phyloP scores from a whole-genome alignment of 192 early-diverging fungal species.

The Pilaira anomala region DNA sequence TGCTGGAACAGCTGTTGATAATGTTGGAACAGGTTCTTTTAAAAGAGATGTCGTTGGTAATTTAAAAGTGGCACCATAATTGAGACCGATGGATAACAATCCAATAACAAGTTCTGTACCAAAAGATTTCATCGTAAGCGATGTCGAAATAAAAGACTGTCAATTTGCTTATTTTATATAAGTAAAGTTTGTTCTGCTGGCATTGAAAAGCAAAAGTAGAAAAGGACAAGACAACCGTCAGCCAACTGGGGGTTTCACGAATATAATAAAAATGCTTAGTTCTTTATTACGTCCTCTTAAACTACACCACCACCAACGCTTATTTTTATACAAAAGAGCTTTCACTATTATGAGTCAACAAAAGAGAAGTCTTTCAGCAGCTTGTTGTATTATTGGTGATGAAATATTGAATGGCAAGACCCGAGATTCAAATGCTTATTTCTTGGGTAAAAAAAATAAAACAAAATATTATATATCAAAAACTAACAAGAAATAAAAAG shows the following conservation, averaged over 20 bases:
- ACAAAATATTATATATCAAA: not conserved
- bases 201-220: too few species aligned
- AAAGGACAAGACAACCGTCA: too few species aligned
- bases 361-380: constrained; percentile 26
- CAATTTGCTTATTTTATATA: too few species aligned
- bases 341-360: too few species aligned
- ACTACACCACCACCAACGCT: too few species aligned
- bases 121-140: constrained; percentile 11
- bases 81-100: constrained; percentile 8
- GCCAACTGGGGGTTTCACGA: too few species aligned
- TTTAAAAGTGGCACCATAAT: constrained; percentile 17
- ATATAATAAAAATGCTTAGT: too few species aligned
- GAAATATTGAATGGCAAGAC: constrained; percentile 73
- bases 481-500: constrained; percentile 20
- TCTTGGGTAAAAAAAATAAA: constrained; percentile 37
- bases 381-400: constrained; percentile 66
- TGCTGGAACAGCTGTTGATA: constrained; percentile 17
- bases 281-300: too few species aligned
- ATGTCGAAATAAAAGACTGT: too few species aligned
- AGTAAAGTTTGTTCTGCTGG: too few species aligned
- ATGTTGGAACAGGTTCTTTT: constrained; percentile 23
- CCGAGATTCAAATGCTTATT: constrained; percentile 58
- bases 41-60: constrained; percentile 20
- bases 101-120: constrained; percentile 2
- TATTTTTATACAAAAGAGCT: too few species aligned